phyloP scores from a whole-genome alignment of 768 basidiomycete species.

The Chlorophyllum brunneum region DNA sequence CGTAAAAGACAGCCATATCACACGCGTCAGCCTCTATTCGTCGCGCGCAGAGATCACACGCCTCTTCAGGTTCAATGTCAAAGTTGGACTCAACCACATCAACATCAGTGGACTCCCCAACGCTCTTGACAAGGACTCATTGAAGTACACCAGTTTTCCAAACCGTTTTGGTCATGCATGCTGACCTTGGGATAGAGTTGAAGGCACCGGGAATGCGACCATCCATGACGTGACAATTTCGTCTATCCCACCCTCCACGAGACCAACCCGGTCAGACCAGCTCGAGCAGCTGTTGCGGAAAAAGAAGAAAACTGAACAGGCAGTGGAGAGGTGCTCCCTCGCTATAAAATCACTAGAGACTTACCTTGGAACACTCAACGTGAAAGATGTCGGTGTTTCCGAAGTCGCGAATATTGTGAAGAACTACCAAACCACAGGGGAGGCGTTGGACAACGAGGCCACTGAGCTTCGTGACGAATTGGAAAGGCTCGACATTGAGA shows the following conservation, averaged over 20 bases:
- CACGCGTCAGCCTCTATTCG: constrained; percentile 36
- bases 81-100: constrained; percentile 38
- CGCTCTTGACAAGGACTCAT: constrained; percentile 33
- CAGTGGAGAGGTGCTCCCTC: constrained; percentile 27
- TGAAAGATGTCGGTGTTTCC: constrained; percentile 26
- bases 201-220: constrained; percentile 39
- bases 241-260: constrained; percentile 13
- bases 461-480: constrained; percentile 27
- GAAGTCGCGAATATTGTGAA: constrained; percentile 27
- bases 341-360: constrained; percentile 26
- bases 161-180: not conserved
- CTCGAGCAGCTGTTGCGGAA: constrained; percentile 23
- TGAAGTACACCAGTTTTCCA: constrained; percentile 27
- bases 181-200: constrained; percentile 28
- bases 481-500: constrained; percentile 19
- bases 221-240: constrained; percentile 43
- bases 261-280: constrained; percentile 21
- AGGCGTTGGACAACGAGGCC: constrained; percentile 28
- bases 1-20: constrained; percentile 30
- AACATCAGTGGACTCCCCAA: constrained; percentile 34
- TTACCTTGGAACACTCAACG: constrained; percentile 32
- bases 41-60: constrained; percentile 39
- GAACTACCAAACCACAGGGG: constrained; percentile 29
- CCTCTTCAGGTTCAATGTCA: constrained; percentile 32
- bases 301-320: constrained; percentile 23